These are phyloP conservation scores for Blastocystis hominis DNA, from an alignment of 352 stramenopile genomes.

Conservation along the genomic window DNA sequence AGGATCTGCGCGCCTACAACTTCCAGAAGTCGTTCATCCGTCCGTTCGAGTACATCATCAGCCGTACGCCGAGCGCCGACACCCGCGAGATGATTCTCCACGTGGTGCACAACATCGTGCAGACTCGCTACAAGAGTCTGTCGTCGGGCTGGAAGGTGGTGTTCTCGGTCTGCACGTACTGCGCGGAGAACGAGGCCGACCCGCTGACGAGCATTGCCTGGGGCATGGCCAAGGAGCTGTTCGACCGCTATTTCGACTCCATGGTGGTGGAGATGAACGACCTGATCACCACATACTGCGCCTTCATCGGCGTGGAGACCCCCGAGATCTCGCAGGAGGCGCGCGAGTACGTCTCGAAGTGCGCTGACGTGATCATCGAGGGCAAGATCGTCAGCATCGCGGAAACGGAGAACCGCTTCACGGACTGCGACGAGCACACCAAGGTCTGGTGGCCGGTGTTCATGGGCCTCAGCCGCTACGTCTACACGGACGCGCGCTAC, in stretches of 20 bases:
- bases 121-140: conserved; percentile 75
- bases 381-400: conserved; percentile 53
- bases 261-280: conserved; percentile 68
- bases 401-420: conserved; percentile 58
- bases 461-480: conserved; percentile 82
- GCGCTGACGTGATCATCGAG: conserved; percentile 59
- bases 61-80: conserved; percentile 69
- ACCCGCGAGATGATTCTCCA: conserved; percentile 79
- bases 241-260: conserved; percentile 72
- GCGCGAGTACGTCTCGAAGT: conserved; percentile 60
- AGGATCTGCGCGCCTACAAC: conserved; percentile 93
- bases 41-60: conserved; percentile 87
- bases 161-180: conserved; percentile 78
- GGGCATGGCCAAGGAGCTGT: conserved; percentile 63
- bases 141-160: conserved; percentile 84
- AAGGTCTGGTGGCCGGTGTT: conserved; percentile 88
- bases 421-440: conserved; percentile 64
- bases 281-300: conserved; percentile 74
- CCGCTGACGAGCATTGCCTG: conserved; percentile 64
- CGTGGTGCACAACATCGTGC: conserved; percentile 80
- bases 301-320: conserved; percentile 68
- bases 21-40: conserved; percentile 95
- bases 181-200: conserved; percentile 64
- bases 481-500: conserved; percentile 73
- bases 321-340: conserved; percentile 66